These are phyloP conservation scores for Penicillium sp. DNA, from an alignment of 2,329 filamentous ascomycete species.

Conservation along the genomic window DNA sequence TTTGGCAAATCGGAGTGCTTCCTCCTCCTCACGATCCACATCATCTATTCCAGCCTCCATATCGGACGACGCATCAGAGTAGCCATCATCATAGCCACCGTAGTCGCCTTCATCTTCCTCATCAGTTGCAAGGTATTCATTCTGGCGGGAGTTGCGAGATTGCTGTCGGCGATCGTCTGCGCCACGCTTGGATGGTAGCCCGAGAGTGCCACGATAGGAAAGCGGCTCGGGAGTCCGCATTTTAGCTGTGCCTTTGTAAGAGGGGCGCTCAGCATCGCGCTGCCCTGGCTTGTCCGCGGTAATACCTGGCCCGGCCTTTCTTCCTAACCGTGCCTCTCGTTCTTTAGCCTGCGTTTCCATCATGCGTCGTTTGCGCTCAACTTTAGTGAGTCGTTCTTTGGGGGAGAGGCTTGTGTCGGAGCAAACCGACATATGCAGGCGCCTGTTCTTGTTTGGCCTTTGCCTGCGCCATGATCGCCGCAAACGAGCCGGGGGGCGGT, in stretches of 20 bases:
- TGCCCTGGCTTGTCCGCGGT: slow-evolving; percentile 29
- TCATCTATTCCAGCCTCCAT: slow-evolving; percentile 51
- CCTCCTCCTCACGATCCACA: slow-evolving; percentile 45
- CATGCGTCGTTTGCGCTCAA: slow-evolving; percentile 49
- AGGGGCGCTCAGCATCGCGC: slow-evolving; percentile 31
- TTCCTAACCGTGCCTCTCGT: slow-evolving; percentile 34
- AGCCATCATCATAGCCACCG: slow-evolving; percentile 41
- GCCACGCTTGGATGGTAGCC: slow-evolving; percentile 30
- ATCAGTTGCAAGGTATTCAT: slow-evolving; percentile 48
- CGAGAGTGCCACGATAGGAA: slow-evolving; percentile 44
- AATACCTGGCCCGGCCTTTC: slow-evolving; percentile 25
- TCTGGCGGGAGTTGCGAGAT: slow-evolving; percentile 29
- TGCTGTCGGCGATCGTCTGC: slow-evolving; percentile 29
- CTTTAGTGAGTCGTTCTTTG: slow-evolving; percentile 55
- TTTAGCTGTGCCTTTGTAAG: slow-evolving; percentile 42
- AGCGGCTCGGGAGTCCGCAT: slow-evolving; percentile 24
- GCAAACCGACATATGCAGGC: slow-evolving; percentile 47
- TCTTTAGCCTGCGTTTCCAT: slow-evolving; percentile 42
- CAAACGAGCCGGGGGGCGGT: slow-evolving; percentile 57
- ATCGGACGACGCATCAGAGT: slow-evolving; percentile 47
- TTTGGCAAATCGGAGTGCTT: slow-evolving; percentile 41
- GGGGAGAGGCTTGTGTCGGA: slow-evolving; percentile 55
- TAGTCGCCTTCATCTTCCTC: slow-evolving; percentile 48
- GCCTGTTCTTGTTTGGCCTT: slow-evolving; percentile 52
- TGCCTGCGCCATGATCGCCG: slow-evolving; percentile 57